phyloP scores from a whole-genome alignment of 352 stramenopile genomes.

The Phytophthora gonapodyides region DNA sequence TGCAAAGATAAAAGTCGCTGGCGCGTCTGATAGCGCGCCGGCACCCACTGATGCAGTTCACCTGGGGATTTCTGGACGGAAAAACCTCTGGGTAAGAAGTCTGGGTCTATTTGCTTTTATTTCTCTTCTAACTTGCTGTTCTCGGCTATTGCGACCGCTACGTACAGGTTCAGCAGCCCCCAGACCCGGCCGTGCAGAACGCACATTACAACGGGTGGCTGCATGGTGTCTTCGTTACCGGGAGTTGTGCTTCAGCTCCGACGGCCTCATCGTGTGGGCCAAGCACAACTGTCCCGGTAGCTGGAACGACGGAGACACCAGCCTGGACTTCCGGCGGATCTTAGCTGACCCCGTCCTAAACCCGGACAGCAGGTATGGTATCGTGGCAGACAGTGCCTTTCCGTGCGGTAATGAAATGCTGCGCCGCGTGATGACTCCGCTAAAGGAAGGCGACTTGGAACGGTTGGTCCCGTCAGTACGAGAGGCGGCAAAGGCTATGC shows the following conservation, averaged over 20 bases:
- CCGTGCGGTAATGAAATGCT: neutral
- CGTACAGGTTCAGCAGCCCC: too few relatives aligned
- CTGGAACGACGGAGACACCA: conserved; percentile 24
- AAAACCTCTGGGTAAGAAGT: too few relatives aligned
- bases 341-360: neutral
- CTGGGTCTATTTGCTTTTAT: too few relatives aligned
- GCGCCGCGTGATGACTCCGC: neutral
- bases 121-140: neutral
- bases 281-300: conserved; percentile 21
- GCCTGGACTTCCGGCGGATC: neutral
- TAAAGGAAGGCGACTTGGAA: conserved; percentile 3
- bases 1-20: neutral
- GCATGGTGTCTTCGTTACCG: conserved; percentile 21
- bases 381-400: conserved; percentile 12
- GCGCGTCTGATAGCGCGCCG: neutral
- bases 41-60: neutral
- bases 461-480: too few relatives aligned
- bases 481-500: too few relatives aligned
- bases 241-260: conserved; percentile 20
- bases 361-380: conserved; percentile 1
- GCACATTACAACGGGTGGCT: conserved; percentile 25
- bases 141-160: neutral
- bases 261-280: conserved; percentile 16
- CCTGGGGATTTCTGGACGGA: conserved; percentile 1
- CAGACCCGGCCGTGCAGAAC: conserved; percentile 2